These are phyloP conservation scores for Limnanthes douglasii DNA, from an alignment of 345 rosid species.

Conservation along the genomic window DNA sequence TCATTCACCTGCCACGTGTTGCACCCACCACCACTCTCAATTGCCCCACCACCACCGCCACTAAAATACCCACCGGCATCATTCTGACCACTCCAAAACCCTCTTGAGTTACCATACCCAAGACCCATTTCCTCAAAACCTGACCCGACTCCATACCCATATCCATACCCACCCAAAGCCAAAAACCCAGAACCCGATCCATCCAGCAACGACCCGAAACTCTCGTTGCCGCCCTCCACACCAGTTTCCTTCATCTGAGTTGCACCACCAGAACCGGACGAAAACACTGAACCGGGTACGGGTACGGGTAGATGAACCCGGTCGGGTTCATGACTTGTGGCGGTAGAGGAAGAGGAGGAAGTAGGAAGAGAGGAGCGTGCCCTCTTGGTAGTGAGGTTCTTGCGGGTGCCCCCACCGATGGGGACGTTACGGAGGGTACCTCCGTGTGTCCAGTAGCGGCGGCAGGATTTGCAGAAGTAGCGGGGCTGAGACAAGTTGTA, in stretches of 20 bases:
- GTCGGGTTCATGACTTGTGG: slow-evolving; percentile 12
- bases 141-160: slow-evolving; percentile 40
- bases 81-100: slow-evolving; percentile 32
- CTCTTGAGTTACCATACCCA: slow-evolving; percentile 34
- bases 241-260: slow-evolving; percentile 18
- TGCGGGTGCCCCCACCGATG: slow-evolving; percentile 78
- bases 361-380: slow-evolving; percentile 16
- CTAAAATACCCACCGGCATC: slow-evolving; percentile 1
- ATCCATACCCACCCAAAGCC: slow-evolving; percentile 42
- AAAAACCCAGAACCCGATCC: slow-evolving; percentile 44
- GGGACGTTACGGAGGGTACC: slow-evolving; percentile 92
- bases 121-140: slow-evolving; percentile 50
- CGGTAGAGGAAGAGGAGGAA: slow-evolving; percentile 13
- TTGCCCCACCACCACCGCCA: slow-evolving; percentile 5
- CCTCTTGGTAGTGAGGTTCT: slow-evolving; percentile 13
- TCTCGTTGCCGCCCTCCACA: slow-evolving; percentile 13
- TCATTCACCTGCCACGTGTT: slow-evolving; percentile 62
- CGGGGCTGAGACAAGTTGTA: slow-evolving; percentile 94
- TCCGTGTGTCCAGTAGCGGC: slow-evolving; percentile 98
- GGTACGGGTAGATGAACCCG: neutral
- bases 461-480: slow-evolving; percentile 86
- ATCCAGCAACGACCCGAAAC: slow-evolving; percentile 61
- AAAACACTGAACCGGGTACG: neutral
- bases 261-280: slow-evolving; percentile 9
- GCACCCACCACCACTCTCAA: slow-evolving; percentile 13